These are phyloP conservation scores for Brasilioporus rufonigricans DNA, from an alignment of 768 basidiomycete species.

Conservation along the genomic window DNA sequence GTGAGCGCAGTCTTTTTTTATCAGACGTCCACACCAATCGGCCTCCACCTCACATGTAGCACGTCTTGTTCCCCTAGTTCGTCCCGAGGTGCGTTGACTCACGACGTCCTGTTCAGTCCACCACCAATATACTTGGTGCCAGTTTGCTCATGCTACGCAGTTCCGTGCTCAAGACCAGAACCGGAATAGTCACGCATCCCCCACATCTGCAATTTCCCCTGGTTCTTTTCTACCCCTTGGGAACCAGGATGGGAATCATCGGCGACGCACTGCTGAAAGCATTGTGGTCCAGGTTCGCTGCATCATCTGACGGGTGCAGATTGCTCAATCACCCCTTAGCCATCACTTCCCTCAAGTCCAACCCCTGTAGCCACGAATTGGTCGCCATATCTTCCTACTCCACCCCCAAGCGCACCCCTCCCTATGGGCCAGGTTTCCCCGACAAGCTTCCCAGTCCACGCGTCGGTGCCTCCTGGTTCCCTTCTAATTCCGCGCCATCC, in stretches of 20 bases:
- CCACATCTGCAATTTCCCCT: conserved; percentile 3
- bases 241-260: conserved; percentile 6
- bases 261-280: conserved; percentile 19
- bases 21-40: neutral
- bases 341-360: conserved; percentile 8
- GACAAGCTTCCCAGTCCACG: conserved; percentile 9
- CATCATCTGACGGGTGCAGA: neutral
- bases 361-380: conserved; percentile 15
- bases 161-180: conserved; percentile 5
- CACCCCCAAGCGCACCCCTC: conserved; percentile 14
- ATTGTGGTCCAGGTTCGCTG: conserved; percentile 19
- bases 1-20: conserved; percentile 1
- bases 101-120: neutral
- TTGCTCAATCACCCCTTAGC: conserved; percentile 7
- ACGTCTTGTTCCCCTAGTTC: conserved; percentile 2
- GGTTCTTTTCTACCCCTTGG: neutral
- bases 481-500: conserved; percentile 6
- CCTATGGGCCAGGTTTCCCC: conserved; percentile 7
- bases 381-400: conserved; percentile 20
- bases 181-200: conserved; percentile 3
- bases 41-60: neutral
- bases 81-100: conserved; percentile 10
- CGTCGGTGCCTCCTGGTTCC: conserved; percentile 6
- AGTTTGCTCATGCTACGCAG: neutral
- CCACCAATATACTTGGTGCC: neutral